phyloP scores from a whole-genome alignment of 495 filamentous ascomycete species.

The Neurospora sp. region DNA sequence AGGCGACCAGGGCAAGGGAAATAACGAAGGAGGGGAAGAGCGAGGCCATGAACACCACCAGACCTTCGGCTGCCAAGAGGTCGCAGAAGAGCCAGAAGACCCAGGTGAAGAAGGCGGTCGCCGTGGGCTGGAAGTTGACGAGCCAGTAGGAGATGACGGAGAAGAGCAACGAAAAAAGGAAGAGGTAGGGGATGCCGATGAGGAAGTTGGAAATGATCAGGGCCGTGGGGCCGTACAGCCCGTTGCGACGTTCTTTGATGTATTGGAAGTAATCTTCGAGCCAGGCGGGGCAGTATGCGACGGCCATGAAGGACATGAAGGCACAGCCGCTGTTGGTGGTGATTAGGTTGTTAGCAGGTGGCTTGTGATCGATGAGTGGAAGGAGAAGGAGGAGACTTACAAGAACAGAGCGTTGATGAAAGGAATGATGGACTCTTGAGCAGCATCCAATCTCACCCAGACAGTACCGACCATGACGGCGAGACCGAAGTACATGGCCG shows the following conservation, averaged over 20 bases:
- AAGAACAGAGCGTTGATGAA: conserved; percentile 65
- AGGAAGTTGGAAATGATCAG: conserved; percentile 73
- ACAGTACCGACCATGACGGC: conserved; percentile 86
- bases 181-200: conserved; percentile 69
- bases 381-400: conserved; percentile 8
- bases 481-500: conserved; percentile 67
- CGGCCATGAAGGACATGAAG: conserved; percentile 89
- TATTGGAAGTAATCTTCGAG: conserved; percentile 67
- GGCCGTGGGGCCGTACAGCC: conserved; percentile 60
- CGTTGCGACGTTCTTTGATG: conserved; percentile 71
- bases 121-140: conserved; percentile 58
- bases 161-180: conserved; percentile 65
- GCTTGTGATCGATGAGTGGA: neutral
- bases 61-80: conserved; percentile 66
- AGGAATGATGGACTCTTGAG: conserved; percentile 61
- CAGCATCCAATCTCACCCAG: conserved; percentile 56
- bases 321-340: conserved; percentile 59
- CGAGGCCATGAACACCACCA: conserved; percentile 64
- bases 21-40: conserved; percentile 72
- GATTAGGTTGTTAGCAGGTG: conserved; percentile 12
- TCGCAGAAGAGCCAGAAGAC: conserved; percentile 83
- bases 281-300: conserved; percentile 73
- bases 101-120: conserved; percentile 61
- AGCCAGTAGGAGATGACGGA: conserved; percentile 70
- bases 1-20: conserved; percentile 62